These are phyloP conservation scores for Royoungia palumana DNA, from an alignment of 768 basidiomycete genomes.

Conservation along the genomic window DNA sequence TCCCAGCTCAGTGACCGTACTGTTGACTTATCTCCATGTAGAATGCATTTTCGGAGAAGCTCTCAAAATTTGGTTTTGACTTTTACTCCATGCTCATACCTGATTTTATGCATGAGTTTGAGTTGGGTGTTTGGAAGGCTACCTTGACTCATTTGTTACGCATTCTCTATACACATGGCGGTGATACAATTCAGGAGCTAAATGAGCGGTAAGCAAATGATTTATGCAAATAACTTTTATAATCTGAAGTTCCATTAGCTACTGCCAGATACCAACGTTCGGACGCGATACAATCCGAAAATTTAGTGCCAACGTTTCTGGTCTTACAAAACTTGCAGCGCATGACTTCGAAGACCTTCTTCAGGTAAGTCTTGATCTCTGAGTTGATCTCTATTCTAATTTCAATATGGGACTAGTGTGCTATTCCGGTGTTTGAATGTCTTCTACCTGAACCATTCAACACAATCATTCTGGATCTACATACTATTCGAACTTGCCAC, in stretches of 20 bases:
- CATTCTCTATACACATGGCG: constrained; percentile 24
- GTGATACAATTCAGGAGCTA: constrained; percentile 18
- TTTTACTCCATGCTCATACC: constrained; percentile 24
- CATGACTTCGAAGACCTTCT: constrained; percentile 39
- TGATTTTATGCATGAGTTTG: constrained; percentile 33
- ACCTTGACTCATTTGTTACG: constrained; percentile 3
- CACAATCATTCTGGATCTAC: constrained; percentile 14
- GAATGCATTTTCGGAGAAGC: constrained; percentile 30
- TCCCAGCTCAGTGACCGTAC: too few relatives aligned
- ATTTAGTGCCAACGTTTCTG: constrained; percentile 34
- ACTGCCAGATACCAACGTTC: constrained; percentile 29
- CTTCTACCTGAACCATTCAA: constrained; percentile 21
- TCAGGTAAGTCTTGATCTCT: constrained; percentile 16
- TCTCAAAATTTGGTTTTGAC: constrained; percentile 22
- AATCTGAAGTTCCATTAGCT: constrained; percentile 12
- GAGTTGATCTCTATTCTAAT: too few relatives aligned
- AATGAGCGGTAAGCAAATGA: constrained; percentile 21
- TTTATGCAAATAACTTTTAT: not conserved
- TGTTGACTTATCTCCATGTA: not conserved
- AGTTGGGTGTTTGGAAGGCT: constrained; percentile 33
- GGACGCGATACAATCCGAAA: constrained; percentile 28
- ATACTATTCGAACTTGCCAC: constrained; percentile 16
- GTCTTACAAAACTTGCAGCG: constrained; percentile 35
- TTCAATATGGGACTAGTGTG: too few relatives aligned
- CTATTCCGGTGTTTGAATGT: constrained; percentile 35